phyloP scores from a whole-genome alignment of 305 asterid species.

The Striga hermonthica region DNA sequence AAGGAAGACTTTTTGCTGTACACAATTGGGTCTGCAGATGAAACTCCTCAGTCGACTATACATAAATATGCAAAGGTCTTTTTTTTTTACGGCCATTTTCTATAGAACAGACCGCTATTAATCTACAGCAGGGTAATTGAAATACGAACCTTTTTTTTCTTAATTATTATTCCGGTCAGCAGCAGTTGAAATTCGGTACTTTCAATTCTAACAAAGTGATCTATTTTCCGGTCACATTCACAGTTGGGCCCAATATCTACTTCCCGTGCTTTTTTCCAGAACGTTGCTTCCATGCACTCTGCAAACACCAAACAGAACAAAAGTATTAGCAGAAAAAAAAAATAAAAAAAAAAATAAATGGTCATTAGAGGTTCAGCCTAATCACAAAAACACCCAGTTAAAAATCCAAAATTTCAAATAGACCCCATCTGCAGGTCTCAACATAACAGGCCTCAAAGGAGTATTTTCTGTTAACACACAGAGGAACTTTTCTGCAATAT shows the following conservation, averaged over 20 bases:
- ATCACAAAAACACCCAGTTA: neutral
- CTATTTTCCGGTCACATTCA: conserved; percentile 21
- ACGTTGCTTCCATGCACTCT: conserved; percentile 71
- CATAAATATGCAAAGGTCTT: conserved; percentile 23
- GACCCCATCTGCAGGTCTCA: neutral
- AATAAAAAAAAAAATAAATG: neutral
- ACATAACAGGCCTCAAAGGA: neutral
- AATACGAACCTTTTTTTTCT: neutral
- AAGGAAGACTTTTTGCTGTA: no score
- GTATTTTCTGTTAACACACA: neutral
- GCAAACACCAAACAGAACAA: conserved; percentile 32
- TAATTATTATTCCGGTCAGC: conserved; percentile 24
- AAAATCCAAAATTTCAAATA: neutral
- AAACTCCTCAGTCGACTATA: conserved; percentile 22
- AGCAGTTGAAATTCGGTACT: conserved; percentile 24
- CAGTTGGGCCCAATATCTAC: conserved; percentile 26
- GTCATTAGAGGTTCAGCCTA: neutral
- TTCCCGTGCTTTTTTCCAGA: conserved; percentile 45
- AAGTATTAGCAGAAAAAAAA: neutral
- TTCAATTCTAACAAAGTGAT: conserved; percentile 13
- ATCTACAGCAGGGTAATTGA: conserved; percentile 29
- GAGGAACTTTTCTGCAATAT: neutral
- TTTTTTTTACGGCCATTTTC: conserved; percentile 16
- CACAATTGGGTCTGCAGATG: conserved; percentile 4
- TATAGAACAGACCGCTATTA: conserved; percentile 31